Evolutionary conservation across 2,329 filamentous ascomycete species (phyloP), one percentile per base, ranked within the genome.

Genomic region (Neurospora crassa): DNA sequence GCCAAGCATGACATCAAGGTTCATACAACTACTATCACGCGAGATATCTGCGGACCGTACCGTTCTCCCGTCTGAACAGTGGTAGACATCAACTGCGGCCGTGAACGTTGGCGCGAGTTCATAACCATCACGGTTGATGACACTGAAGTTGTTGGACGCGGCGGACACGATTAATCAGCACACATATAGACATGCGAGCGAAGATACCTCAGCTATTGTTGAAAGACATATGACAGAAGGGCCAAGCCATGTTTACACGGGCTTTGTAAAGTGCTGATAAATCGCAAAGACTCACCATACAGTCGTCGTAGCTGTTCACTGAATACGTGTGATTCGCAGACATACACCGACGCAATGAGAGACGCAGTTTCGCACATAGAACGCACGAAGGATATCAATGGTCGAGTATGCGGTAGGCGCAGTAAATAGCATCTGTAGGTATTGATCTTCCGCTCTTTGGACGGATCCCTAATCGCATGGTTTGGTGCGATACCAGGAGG

Each of bases 391-490:
- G 20, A 16, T 42, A 63, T n/a, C 14, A 11, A 63, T 29, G 53
- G 24, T 37, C 29, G 16, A 37, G 29, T 10, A 18, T 37, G 29
- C 53, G 53, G 29, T 16, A 63, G 53, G 16, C 53, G 53, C 29
- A 63, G 18, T 29, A 24, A 63, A 63, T 63, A 37, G 53, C 67
- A 42, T 68, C 37, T 37, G 67, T 70, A 68, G 68, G 37, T 53
- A 69, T 37, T 40, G 37, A 20, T 72, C 40, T 67, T 45, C 59
- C 24, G 45, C 47, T 72, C 37, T 24, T 69, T 67, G 67, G 67
- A 71, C 68, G 69, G 70, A 69, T 72, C 68, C 73, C 67, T 71
- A 67, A 71, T 42, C 63, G 67, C 67, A 70, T 68, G 70, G 69
- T 69, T 70, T 70, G 70, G 67, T 63, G 67, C 68, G 40, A 67